Conservation (phyloP, 768 basidiomycete species). For the Mycena crocata region DNA sequence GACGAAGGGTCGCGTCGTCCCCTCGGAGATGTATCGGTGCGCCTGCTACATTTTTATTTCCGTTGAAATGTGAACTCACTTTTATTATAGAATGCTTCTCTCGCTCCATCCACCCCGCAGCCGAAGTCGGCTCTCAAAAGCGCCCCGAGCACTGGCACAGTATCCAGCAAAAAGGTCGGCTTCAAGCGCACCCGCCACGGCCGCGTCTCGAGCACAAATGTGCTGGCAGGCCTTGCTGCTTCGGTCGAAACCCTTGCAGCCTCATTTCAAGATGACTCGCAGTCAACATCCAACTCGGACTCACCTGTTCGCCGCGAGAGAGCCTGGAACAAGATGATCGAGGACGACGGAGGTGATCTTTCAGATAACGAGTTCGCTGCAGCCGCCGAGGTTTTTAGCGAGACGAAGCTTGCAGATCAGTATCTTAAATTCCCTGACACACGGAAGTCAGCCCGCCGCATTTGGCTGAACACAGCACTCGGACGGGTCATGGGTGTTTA, state of each 20-base stretch:
- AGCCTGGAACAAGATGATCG: constrained; percentile 4
- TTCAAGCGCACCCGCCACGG: background rate
- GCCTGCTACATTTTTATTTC: background rate
- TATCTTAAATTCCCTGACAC: background rate
- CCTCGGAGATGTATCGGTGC: background rate
- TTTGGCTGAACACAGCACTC: background rate
- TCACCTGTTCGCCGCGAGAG: constrained; percentile 1
- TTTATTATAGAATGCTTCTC: background rate
- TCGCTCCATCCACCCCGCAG: background rate
- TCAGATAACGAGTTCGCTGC: background rate
- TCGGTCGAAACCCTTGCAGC: constrained; percentile 4
- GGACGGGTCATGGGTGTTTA: background rate
- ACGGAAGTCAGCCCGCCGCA: background rate
- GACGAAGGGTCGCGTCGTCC: background rate
- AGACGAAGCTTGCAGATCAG: background rate
- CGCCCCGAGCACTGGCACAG: background rate
- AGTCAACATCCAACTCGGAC: background rate
- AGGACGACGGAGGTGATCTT: background rate
- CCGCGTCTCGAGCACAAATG: background rate
- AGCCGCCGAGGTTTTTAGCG: background rate
- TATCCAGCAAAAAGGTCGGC: background rate
- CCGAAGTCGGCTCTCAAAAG: background rate
- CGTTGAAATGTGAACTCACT: background rate
- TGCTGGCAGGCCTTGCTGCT: background rate
- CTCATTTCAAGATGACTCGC: background rate